These are phyloP conservation scores for Smittium culicis DNA, from an alignment of 371 early-diverging fungal genomes.

Conservation along the genomic window DNA sequence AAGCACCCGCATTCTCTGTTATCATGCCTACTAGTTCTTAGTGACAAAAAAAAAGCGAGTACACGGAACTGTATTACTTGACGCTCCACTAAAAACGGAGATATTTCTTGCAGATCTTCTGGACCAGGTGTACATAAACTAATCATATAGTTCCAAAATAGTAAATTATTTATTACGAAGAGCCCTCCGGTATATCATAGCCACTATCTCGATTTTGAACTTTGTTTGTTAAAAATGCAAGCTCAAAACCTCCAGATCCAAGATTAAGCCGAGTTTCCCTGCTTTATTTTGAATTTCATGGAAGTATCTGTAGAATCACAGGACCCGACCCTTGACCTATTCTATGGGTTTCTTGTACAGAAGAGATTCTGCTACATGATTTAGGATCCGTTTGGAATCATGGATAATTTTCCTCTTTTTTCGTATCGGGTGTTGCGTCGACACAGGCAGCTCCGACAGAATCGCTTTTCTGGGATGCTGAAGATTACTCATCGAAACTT, in stretches of 20 bases:
- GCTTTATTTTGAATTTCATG: background rate
- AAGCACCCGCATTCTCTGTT: background rate
- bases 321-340: background rate
- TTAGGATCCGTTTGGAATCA: background rate
- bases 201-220: background rate
- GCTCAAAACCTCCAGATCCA: background rate
- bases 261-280: background rate
- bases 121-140: background rate
- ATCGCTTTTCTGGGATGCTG: too few relatives aligned
- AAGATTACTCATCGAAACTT: background rate
- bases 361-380: background rate
- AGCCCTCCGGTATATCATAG: background rate
- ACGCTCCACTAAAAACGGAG: background rate
- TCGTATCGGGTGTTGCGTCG: background rate
- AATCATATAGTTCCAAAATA: background rate
- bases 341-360: background rate
- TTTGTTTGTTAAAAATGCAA: background rate
- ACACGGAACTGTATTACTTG: background rate
- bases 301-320: background rate
- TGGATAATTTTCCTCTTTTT: background rate
- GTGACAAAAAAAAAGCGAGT: background rate
- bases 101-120: background rate
- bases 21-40: background rate
- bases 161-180: background rate
- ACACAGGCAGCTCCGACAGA: background rate